phyloP scores from a whole-genome alignment of 78 protist species.

The Dictyostelium purpureum region DNA sequence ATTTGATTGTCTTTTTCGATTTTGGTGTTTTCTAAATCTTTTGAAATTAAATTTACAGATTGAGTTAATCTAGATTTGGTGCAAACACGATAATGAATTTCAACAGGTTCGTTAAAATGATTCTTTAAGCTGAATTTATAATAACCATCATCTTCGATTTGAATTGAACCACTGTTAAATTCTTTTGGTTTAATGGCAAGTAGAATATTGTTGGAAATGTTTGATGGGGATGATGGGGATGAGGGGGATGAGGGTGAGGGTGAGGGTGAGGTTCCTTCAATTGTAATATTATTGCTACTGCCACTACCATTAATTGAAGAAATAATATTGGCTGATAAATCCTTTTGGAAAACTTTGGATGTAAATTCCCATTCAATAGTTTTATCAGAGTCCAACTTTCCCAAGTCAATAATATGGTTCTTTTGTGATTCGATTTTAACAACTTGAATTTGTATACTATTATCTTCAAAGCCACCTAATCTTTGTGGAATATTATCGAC shows the following conservation, averaged over 20 bases:
- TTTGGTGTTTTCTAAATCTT: too few species aligned
- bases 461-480: slow-evolving; percentile 12
- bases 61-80: too few species aligned
- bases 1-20: too few species aligned
- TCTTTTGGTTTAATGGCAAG: slow-evolving; percentile 17
- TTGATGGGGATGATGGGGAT: not conserved
- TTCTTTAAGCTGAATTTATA: not conserved
- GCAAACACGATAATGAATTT: too few species aligned
- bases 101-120: too few species aligned
- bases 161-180: slow-evolving; percentile 37
- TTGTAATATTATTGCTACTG: not conserved
- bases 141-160: not conserved
- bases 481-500: not conserved
- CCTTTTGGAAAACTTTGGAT: too few species aligned
- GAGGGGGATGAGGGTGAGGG: too few species aligned
- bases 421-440: not conserved
- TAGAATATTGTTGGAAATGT: not conserved
- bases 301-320: not conserved
- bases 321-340: not conserved
- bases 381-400: slow-evolving; percentile 5
- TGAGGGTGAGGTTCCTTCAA: too few species aligned
- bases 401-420: not conserved
- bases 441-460: not conserved
- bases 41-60: too few species aligned
- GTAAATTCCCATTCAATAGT: slow-evolving; percentile 53